Percentiles rank a stretch among this genome's conserved stretches.
These are phyloP conservation scores for Pulveroboletus ravenelii DNA, from an alignment of 768 basidiomycete genomes.

Conservation along the genomic window DNA sequence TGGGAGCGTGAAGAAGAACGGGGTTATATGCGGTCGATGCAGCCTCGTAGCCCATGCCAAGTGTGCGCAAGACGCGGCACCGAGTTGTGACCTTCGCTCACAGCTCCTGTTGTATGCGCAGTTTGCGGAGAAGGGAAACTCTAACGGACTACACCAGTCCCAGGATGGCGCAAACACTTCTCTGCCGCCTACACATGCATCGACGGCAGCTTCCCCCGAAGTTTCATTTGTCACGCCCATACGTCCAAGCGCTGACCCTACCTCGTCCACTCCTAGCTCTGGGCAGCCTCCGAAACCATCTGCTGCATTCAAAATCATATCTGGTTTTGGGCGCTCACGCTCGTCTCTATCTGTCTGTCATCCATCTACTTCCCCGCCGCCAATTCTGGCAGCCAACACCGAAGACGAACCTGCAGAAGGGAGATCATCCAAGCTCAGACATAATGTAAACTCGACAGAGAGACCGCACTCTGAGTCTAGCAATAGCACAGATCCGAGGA, in stretches of 20 bases:
- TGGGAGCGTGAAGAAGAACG: slow-evolving; percentile 74
- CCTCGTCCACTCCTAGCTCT: slow-evolving; percentile 27
- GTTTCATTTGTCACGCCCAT: slow-evolving; percentile 47
- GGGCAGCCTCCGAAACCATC: slow-evolving; percentile 40
- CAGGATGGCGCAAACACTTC: slow-evolving; percentile 36
- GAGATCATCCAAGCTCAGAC: slow-evolving; percentile 35
- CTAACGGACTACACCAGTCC: slow-evolving; percentile 52
- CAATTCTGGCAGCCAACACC: slow-evolving; percentile 19
- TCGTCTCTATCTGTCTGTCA: slow-evolving; percentile 48
- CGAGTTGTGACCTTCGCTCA: slow-evolving; percentile 77
- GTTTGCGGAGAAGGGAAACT: slow-evolving; percentile 65
- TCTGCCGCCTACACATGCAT: not conserved
- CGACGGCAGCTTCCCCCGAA: slow-evolving; percentile 52
- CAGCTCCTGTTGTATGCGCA: slow-evolving; percentile 77
- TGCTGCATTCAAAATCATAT: slow-evolving; percentile 60
- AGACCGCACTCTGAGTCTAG: slow-evolving; percentile 59
- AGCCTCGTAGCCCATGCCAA: slow-evolving; percentile 83
- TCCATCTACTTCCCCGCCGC: slow-evolving; percentile 29
- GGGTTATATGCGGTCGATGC: slow-evolving; percentile 84
- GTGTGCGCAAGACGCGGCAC: slow-evolving; percentile 67
- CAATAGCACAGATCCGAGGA: slow-evolving; percentile 52
- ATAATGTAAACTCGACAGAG: slow-evolving; percentile 37
- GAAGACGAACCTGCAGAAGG: slow-evolving; percentile 23
- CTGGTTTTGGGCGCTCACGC: slow-evolving; percentile 59
- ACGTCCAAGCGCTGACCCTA: slow-evolving; percentile 45